Evolutionary conservation across 768 basidiomycete species (phyloP).

Genomic region (Mycena pura): DNA sequence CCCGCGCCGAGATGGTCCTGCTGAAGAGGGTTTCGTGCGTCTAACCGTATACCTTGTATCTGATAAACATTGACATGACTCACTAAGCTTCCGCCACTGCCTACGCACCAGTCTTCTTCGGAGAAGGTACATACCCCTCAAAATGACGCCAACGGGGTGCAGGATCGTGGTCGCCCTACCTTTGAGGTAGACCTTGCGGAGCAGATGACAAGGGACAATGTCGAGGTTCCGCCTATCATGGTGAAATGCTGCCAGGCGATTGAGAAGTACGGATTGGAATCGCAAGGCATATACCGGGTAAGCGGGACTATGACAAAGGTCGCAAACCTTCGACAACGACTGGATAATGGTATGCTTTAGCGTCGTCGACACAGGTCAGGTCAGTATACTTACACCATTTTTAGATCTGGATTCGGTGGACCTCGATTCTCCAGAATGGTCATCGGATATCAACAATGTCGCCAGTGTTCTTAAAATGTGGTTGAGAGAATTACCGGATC

Average conservation of each 20-base stretch:
- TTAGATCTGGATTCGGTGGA: conserved; percentile 86
- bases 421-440: conserved; percentile 89
- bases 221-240: conserved; percentile 88
- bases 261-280: conserved; percentile 84
- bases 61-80: background rate
- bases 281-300: conserved; percentile 92
- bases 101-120: conserved; percentile 48
- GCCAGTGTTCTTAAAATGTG: conserved; percentile 95
- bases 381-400: conserved; percentile 11
- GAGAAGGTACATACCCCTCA: conserved; percentile 28
- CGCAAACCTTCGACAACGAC: conserved; percentile 75
- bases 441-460: conserved; percentile 93
- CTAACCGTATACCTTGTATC: conserved; percentile 7
- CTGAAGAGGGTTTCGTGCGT: conserved; percentile 93
- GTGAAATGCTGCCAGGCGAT: conserved; percentile 91
- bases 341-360: conserved; percentile 76
- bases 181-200: conserved; percentile 93
- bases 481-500: conserved; percentile 95
- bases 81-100: conserved; percentile 66
- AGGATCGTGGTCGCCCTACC: conserved; percentile 77
- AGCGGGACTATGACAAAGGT: conserved; percentile 92
- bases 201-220: conserved; percentile 90
- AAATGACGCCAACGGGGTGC: conserved; percentile 40
- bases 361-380: background rate
- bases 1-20: conserved; percentile 87